phyloP scores from a whole-genome alignment of 2,329 filamentous ascomycete species.

The Calonectria naviculata region DNA sequence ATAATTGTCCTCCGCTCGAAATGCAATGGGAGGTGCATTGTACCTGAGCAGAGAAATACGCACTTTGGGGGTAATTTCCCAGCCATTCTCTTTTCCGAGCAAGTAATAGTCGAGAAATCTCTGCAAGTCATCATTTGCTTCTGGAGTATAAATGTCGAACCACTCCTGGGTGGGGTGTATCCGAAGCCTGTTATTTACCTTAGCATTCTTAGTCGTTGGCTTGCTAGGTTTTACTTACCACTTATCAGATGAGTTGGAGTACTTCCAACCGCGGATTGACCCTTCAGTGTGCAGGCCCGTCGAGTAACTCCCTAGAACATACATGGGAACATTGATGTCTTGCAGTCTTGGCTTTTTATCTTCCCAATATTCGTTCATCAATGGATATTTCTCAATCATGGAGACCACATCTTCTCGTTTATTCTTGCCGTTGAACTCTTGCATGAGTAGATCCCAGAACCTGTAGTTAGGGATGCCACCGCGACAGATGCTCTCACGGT shows the following conservation, averaged over 20 bases:
- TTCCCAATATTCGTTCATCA: not conserved
- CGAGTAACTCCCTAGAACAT: not conserved
- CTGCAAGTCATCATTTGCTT: not conserved
- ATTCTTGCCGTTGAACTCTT: not conserved
- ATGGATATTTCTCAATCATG: not conserved
- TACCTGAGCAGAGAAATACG: not conserved
- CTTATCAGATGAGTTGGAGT: not conserved
- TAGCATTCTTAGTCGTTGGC: not conserved
- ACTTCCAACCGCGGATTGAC: not conserved
- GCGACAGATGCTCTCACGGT: conserved; percentile 8
- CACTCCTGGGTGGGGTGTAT: not conserved
- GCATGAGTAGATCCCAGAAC: not conserved
- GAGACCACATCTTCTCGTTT: not conserved
- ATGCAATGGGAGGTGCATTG: not conserved
- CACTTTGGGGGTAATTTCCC: not conserved
- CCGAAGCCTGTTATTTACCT: not conserved
- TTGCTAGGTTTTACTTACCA: not conserved
- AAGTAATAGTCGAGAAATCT: not conserved
- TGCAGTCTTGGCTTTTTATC: not conserved
- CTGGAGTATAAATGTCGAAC: not conserved
- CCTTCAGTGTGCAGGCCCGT: not conserved
- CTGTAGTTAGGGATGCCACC: not conserved
- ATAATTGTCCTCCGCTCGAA: not conserved
- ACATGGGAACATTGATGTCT: not conserved
- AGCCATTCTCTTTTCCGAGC: not conserved